Evolutionary conservation across 257 asterid species (phyloP), one percentile per base, ranked within the genome.

Genomic region (Nicotiana undulata): DNA sequence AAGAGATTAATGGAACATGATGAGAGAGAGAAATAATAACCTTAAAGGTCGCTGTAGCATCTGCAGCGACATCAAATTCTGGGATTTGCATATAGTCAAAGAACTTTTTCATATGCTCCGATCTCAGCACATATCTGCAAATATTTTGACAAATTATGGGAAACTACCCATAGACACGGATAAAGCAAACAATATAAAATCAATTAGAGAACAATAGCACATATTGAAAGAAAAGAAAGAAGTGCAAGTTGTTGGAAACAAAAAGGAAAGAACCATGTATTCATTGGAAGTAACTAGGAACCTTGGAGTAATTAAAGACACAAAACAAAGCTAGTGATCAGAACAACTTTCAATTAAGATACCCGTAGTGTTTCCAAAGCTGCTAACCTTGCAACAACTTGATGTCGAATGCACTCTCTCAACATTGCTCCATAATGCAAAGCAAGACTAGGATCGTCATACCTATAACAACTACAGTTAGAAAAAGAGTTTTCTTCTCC

Each of bases 41-140:
- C 97, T 91, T 95, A 85, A 95, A 95, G 81, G 98, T 91, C 24
- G 96, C 87, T 77, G 92, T 83, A 72, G 96, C 98, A 90, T 95
- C 98, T n/a, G 99, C 94, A 82, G 99, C 99, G 88, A 91, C 93
- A 64, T 95, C 97, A 77, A 95, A 95, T 70, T 87, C 94, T 70
- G 98, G 98, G 77, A 95, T 93, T 83, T 92, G 96, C 52, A 93
- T 90, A 76, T 92, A 88, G 85, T 89, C 91, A 58, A 95, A 93
- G 29, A 93, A 91, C 89, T 88, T 90, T 86, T 82, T 86, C 92
- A 92, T 83, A 72, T 91, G 90, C 86, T 83, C 87, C 15, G 95
- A 88, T 79, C 87, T 85, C 88, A 95, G 86, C 64, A 93, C 89
- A 49, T 92, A 89, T 59, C 99, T 95, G 88, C 86, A 83, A 20